A percentile compares a stretch with the other conserved stretches of the same genome.
Conservation (phyloP, 139 green algal genomes). For the Coccomyxa sp. region DNA sequence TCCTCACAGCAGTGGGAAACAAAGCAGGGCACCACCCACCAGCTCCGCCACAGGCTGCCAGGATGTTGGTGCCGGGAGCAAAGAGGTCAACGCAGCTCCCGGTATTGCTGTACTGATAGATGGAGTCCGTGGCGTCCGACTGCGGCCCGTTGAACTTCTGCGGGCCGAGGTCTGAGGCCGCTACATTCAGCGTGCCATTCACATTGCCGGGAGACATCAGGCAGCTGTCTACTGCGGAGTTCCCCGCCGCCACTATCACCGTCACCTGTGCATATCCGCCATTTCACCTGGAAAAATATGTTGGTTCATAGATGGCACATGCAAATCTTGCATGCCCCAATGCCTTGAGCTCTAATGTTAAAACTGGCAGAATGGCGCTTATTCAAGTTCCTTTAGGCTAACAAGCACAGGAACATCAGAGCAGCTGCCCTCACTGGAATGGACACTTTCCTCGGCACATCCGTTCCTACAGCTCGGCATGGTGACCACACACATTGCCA, state of each 20-base stretch:
- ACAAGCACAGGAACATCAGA: no score
- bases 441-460: no score
- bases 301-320: no score
- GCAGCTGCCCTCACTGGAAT: no score
- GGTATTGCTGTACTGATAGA: constrained; percentile 37
- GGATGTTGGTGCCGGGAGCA: constrained; percentile 37
- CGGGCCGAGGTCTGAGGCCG: constrained; percentile 22
- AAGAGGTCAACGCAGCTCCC: constrained; percentile 41
- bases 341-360: no score
- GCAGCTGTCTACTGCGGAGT: constrained; percentile 35
- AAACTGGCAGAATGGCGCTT: no score
- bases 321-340: no score
- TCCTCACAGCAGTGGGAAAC: background rate
- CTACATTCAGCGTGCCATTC: constrained; percentile 30
- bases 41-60: constrained; percentile 35
- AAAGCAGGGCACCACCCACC: background rate
- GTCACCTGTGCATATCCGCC: constrained; percentile 4
- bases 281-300: background rate
- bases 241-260: constrained; percentile 41
- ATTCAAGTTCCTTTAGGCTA: no score
- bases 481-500: no score
- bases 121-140: background rate
- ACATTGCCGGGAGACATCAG: constrained; percentile 29
- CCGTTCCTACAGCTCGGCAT: no score
- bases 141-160: constrained; percentile 16